Conservation (phyloP, 1,139 yeast genomes). For the Debaryomycetaceae sp. region DNA sequence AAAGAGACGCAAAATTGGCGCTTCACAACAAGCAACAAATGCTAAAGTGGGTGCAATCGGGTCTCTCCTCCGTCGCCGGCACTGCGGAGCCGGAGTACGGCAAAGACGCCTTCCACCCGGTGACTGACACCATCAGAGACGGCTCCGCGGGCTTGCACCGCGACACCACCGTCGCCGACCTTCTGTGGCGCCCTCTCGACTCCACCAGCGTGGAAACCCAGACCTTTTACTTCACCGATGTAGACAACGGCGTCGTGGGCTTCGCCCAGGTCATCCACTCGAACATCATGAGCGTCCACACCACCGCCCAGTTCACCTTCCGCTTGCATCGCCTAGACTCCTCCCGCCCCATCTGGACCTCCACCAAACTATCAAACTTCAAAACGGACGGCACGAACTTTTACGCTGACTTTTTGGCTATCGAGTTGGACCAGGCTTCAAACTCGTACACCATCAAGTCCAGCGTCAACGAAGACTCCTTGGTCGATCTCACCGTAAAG, state of each 20-base stretch:
- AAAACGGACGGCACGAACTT: conserved; percentile 69
- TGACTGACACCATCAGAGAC: conserved; percentile 42
- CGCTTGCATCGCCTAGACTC: conserved; percentile 34
- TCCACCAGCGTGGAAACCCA: conserved; percentile 93
- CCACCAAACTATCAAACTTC: conserved; percentile 79
- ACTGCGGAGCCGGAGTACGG: conserved; percentile 97
- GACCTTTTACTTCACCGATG: conserved; percentile 72
- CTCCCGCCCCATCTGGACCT: conserved; percentile 54
- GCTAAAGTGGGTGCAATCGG: conserved; percentile 81
- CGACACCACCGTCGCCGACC: conserved; percentile 51
- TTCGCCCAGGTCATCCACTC: conserved; percentile 94
- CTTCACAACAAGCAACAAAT: conserved; percentile 27
- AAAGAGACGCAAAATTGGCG: too few relatives aligned
- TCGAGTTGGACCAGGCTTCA: conserved; percentile 50
- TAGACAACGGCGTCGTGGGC: conserved; percentile 57
- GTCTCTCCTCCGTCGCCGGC: conserved; percentile 90
- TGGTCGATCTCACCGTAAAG: conserved; percentile 56
- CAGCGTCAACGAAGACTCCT: conserved; percentile 57
- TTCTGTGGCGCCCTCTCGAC: conserved; percentile 63
- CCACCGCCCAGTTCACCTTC: conserved; percentile 92
- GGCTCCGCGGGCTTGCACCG: conserved; percentile 29
- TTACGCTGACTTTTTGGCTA: conserved; percentile 58
- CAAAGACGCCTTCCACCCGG: conserved; percentile 79
- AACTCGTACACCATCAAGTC: conserved; percentile 51
- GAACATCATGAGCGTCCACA: conserved; percentile 77